A percentile compares a stretch with the other conserved stretches of the same genome.
Conservation (phyloP, 208 protist genomes). For the Phytomonas sp. region DNA sequence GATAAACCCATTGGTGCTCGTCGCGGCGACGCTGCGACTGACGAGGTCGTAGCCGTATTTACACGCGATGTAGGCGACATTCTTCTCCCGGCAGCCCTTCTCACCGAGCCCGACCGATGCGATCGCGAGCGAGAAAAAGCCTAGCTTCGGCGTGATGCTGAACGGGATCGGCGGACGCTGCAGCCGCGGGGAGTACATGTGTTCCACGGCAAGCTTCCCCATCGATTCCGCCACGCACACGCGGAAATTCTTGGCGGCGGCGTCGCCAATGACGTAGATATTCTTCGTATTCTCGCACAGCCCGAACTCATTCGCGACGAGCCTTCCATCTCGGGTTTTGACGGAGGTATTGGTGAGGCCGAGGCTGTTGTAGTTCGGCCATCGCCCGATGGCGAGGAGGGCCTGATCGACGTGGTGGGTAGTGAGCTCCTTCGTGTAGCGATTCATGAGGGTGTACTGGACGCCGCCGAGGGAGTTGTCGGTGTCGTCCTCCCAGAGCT, state of each 20-base stretch:
- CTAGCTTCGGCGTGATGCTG: constrained; percentile 14
- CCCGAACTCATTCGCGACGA: constrained; percentile 44
- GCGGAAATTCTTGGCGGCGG: constrained; percentile 24
- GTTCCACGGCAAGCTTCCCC: constrained; percentile 51
- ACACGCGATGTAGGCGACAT: constrained; percentile 54
- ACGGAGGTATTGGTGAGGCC: constrained; percentile 49
- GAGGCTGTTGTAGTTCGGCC: constrained; percentile 50
- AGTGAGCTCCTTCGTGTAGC: constrained; percentile 32
- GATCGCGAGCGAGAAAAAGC: constrained; percentile 22
- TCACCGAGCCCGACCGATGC: constrained; percentile 67
- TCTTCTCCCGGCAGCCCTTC: constrained; percentile 33
- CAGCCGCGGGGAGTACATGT: constrained; percentile 41
- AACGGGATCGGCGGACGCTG: not conserved
- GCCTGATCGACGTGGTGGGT: constrained; percentile 69
- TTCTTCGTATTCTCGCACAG: constrained; percentile 29
- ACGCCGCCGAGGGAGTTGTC: constrained; percentile 27
- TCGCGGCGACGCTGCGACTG: constrained; percentile 58
- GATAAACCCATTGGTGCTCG: constrained; percentile 60
- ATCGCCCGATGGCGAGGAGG: constrained; percentile 51
- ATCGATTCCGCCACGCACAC: constrained; percentile 59
- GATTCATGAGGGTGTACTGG: constrained; percentile 71
- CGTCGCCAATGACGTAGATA: constrained; percentile 70
- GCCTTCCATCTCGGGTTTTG: constrained; percentile 23
- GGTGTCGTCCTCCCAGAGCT: constrained; percentile 38
- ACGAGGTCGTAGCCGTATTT: constrained; percentile 56